Percentiles rank a stretch among this genome's conserved stretches.
These are phyloP conservation scores for Rhynchosporium secalis DNA, from an alignment of 2,329 filamentous ascomycete species.

Conservation along the genomic window DNA sequence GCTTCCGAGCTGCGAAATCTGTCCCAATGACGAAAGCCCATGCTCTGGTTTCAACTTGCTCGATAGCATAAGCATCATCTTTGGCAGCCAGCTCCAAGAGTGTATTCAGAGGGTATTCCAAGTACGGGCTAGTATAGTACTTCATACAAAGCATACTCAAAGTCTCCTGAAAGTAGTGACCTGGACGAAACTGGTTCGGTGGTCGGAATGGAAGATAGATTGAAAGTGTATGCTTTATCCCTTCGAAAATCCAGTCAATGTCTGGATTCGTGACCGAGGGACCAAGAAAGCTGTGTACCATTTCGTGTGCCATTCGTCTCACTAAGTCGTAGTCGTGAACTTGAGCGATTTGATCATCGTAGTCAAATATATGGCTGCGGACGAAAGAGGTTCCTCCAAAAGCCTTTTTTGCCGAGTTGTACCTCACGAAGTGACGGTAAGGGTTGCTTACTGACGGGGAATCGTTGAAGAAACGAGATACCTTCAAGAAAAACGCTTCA, in stretches of 20 bases:
- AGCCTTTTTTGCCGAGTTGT: background rate
- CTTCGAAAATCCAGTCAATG: constrained; percentile 30
- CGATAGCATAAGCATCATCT: constrained; percentile 18
- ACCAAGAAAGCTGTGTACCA: constrained; percentile 26
- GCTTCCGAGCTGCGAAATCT: constrained; percentile 23
- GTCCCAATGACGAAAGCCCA: constrained; percentile 25
- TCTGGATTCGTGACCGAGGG: constrained; percentile 13
- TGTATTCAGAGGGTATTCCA: constrained; percentile 18
- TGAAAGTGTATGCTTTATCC: constrained; percentile 25
- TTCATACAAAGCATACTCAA: constrained; percentile 29
- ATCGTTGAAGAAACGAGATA: constrained; percentile 29
- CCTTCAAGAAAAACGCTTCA: constrained; percentile 28
- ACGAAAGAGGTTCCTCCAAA: constrained; percentile 22
- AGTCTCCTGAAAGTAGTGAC: constrained; percentile 31
- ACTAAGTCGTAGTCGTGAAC: constrained; percentile 32
- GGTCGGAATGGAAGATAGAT: constrained; percentile 33
- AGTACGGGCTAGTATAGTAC: constrained; percentile 32
- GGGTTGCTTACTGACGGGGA: constrained; percentile 19
- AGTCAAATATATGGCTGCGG: constrained; percentile 32
- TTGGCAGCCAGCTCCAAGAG: constrained; percentile 16
- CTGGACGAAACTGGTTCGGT: constrained; percentile 23
- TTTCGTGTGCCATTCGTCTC: constrained; percentile 27
- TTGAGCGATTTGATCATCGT: constrained; percentile 26
- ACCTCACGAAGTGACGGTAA: constrained; percentile 30
- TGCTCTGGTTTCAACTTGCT: constrained; percentile 18